Evolutionary conservation across 305 asterid species (phyloP).

Genomic region (Fraxinus dipetala): DNA sequence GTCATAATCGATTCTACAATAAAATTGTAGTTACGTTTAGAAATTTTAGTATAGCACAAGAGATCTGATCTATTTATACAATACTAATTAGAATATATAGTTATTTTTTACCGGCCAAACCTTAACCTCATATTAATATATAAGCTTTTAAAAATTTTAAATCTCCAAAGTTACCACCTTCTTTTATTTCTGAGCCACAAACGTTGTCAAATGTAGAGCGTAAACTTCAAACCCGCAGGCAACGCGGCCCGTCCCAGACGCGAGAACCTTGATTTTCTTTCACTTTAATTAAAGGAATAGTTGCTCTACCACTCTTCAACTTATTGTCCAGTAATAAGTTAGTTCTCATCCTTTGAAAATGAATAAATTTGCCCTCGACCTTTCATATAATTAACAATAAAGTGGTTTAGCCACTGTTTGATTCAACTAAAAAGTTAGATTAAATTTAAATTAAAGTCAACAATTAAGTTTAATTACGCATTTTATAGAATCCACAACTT

Average conservation of each 20-base stretch:
- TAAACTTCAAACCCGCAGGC: not conserved
- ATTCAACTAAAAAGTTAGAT: not conserved
- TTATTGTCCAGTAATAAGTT: not conserved
- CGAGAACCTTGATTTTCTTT: not conserved
- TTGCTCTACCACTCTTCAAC: not conserved
- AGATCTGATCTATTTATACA: no score
- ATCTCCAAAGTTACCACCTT: not conserved
- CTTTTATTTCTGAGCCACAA: not conserved
- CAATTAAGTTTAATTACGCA: no score
- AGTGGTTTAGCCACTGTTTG: not conserved
- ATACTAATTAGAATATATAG: not conserved
- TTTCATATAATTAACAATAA: not conserved
- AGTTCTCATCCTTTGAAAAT: not conserved
- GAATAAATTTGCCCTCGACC: not conserved
- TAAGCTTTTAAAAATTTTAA: no score
- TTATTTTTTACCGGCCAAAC: no score
- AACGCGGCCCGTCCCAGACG: not conserved
- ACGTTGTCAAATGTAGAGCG: not conserved
- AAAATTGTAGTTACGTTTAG: no score
- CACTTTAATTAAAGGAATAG: not conserved
- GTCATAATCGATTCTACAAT: no score
- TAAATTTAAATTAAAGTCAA: no score
- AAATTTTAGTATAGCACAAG: not conserved
- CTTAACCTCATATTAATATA: not conserved
- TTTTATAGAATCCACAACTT: no score